A percentile compares a stretch with the other conserved stretches of the same genome.
These are phyloP conservation scores for Neoarthrinium moseri DNA, from an alignment of 2,329 filamentous ascomycete genomes.

Conservation along the genomic window DNA sequence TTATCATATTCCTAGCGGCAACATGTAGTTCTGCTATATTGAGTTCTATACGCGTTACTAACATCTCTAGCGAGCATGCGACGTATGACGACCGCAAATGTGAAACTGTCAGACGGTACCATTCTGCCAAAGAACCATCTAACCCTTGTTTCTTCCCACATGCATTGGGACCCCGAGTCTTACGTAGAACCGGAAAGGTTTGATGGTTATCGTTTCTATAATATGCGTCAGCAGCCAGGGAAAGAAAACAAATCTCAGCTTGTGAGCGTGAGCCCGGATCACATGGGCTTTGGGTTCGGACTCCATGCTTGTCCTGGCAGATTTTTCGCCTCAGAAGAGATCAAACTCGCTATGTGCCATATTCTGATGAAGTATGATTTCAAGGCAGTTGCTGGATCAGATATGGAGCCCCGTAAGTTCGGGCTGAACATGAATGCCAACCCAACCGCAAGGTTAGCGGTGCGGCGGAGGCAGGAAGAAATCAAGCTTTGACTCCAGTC, in stretches of 20 bases:
- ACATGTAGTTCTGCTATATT: slow-evolving; percentile 7
- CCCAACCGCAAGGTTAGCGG: slow-evolving; percentile 22
- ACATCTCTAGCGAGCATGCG: background rate
- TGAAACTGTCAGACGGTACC: background rate
- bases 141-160: background rate
- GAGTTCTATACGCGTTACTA: background rate
- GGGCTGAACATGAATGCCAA: slow-evolving; percentile 8
- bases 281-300: slow-evolving; percentile 38
- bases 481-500: too few relatives aligned
- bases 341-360: slow-evolving; percentile 28
- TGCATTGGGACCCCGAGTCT: slow-evolving; percentile 14
- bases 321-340: slow-evolving; percentile 33
- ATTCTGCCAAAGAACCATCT: background rate
- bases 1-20: too few relatives aligned
- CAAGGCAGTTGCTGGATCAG: slow-evolving; percentile 23
- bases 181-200: slow-evolving; percentile 15
- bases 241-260: slow-evolving; percentile 33
- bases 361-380: slow-evolving; percentile 31
- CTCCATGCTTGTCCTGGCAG: slow-evolving; percentile 33
- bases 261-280: slow-evolving; percentile 30
- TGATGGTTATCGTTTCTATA: slow-evolving; percentile 4
- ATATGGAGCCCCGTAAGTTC: slow-evolving; percentile 13
- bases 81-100: background rate
- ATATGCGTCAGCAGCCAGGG: slow-evolving; percentile 14
- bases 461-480: slow-evolving; percentile 23